Percentiles rank a stretch among this genome's conserved stretches.
phyloP scores from a whole-genome alignment of 768 basidiomycete species.

The Xerocomus brunneocitrinus region DNA sequence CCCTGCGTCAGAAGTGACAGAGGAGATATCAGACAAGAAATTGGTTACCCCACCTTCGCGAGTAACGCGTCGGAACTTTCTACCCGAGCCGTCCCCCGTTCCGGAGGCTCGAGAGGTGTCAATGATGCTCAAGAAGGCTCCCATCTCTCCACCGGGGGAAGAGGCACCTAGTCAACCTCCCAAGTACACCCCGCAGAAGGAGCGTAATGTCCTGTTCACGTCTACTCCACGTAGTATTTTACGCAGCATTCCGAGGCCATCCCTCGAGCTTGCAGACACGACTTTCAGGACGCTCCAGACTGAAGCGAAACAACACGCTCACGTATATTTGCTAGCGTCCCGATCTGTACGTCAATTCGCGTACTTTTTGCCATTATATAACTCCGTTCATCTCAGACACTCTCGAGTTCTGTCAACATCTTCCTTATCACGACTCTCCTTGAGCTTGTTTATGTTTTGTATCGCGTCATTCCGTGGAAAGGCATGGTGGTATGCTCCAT shows the following conservation, averaged over 20 bases:
- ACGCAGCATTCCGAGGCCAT: conserved; percentile 18
- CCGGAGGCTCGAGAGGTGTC: conserved; percentile 50
- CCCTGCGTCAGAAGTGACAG: conserved; percentile 10
- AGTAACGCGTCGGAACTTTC: conserved; percentile 18
- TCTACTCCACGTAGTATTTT: conserved; percentile 29
- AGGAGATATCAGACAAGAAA: conserved; percentile 14
- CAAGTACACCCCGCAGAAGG: conserved; percentile 16
- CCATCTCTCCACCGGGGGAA: conserved; percentile 36
- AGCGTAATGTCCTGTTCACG: conserved; percentile 9
- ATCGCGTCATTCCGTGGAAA: conserved; percentile 51
- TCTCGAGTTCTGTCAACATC: conserved; percentile 64
- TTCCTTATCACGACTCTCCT: conserved; percentile 49
- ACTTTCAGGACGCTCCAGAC: conserved; percentile 20
- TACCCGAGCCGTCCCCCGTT: conserved; percentile 42
- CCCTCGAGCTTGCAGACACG: conserved; percentile 18
- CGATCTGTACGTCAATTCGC: conserved; percentile 24
- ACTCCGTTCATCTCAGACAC: conserved; percentile 35
- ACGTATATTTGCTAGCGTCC: conserved; percentile 17
- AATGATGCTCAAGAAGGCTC: conserved; percentile 43
- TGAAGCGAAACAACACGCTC: conserved; percentile 16
- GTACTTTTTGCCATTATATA: neutral
- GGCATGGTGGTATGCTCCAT: conserved; percentile 34
- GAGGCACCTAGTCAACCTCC: neutral
- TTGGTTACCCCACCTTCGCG: conserved; percentile 17
- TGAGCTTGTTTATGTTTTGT: conserved; percentile 53